phyloP scores from a whole-genome alignment of 495 filamentous ascomycete genomes.

The Penicillium paradoxum region DNA sequence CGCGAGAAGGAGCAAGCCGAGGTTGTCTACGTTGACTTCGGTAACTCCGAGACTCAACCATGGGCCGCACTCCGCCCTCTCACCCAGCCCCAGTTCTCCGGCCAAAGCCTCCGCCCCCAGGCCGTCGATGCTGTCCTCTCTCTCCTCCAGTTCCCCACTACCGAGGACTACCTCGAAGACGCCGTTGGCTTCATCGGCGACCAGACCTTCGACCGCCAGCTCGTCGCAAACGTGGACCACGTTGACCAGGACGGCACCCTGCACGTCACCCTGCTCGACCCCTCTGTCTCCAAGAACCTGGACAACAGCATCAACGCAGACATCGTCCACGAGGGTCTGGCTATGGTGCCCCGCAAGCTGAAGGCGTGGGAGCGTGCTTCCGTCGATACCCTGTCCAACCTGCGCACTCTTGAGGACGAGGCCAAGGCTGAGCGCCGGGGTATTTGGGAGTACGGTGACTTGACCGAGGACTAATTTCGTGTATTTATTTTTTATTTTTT shows the following conservation, averaged over 20 bases:
- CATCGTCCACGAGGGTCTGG: slow-evolving; percentile 74
- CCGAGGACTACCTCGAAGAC: slow-evolving; percentile 73
- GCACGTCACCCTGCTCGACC: slow-evolving; percentile 83
- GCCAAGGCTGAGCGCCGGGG: slow-evolving; percentile 75
- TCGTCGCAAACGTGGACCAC: slow-evolving; percentile 89
- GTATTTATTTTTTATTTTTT: slow-evolving; percentile 4
- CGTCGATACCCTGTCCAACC: slow-evolving; percentile 57
- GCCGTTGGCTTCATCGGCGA: slow-evolving; percentile 66
- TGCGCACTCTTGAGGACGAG: slow-evolving; percentile 63
- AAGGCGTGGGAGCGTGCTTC: slow-evolving; percentile 82
- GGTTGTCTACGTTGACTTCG: slow-evolving; percentile 92
- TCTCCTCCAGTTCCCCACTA: slow-evolving; percentile 76
- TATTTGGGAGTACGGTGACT: slow-evolving; percentile 98
- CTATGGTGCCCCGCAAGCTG: slow-evolving; percentile 83
- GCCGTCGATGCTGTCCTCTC: slow-evolving; percentile 85
- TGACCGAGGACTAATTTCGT: slow-evolving; percentile 69
- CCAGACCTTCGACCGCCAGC: slow-evolving; percentile 58
- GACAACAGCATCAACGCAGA: slow-evolving; percentile 83
- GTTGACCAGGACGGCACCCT: slow-evolving; percentile 68
- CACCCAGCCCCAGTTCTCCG: slow-evolving; percentile 67
- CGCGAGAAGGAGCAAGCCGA: slow-evolving; percentile 82
- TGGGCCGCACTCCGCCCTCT: slow-evolving; percentile 80
- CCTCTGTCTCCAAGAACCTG: slow-evolving; percentile 50
- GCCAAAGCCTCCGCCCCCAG: slow-evolving; percentile 76
- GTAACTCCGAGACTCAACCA: slow-evolving; percentile 82